Evolutionary conservation across 345 rosid species (phyloP).

Genomic region (Eucalyptus albens): DNA sequence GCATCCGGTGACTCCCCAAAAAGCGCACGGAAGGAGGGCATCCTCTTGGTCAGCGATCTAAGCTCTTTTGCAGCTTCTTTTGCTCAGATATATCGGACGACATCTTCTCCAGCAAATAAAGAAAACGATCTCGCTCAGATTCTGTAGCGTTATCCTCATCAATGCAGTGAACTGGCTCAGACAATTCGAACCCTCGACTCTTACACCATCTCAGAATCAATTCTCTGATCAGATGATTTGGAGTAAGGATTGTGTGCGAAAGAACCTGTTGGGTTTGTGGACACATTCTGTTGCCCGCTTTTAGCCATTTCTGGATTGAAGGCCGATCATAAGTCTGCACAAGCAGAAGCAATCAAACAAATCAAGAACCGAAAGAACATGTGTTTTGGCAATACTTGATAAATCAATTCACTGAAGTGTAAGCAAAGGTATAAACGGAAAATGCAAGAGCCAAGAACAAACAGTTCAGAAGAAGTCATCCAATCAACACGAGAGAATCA

Average conservation of each 20-base stretch:
- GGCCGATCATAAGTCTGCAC: conserved; percentile 82
- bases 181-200: conserved; percentile 38
- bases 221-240: conserved; percentile 62
- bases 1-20: conserved; percentile 54
- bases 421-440: not conserved
- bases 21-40: conserved; percentile 65
- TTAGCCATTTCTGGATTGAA: conserved; percentile 79
- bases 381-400: not conserved
- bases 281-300: conserved; percentile 74
- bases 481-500: not conserved
- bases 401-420: not conserved
- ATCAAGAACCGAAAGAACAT: not conserved
- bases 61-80: conserved; percentile 74
- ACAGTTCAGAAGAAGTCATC: not conserved
- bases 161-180: conserved; percentile 12
- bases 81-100: conserved; percentile 40
- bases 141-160: conserved; percentile 42
- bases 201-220: conserved; percentile 84
- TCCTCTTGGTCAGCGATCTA: conserved; percentile 50
- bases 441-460: not conserved
- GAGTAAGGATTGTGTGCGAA: conserved; percentile 52
- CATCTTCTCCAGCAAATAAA: conserved; percentile 54
- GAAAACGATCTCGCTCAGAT: conserved; percentile 49
- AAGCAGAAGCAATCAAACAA: not conserved
- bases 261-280: conserved; percentile 84